Percentiles rank a stretch among this genome's conserved stretches.
Conservation (phyloP, 2,329 filamentous ascomycete genomes). For the Dryadomyces quercivorus region DNA sequence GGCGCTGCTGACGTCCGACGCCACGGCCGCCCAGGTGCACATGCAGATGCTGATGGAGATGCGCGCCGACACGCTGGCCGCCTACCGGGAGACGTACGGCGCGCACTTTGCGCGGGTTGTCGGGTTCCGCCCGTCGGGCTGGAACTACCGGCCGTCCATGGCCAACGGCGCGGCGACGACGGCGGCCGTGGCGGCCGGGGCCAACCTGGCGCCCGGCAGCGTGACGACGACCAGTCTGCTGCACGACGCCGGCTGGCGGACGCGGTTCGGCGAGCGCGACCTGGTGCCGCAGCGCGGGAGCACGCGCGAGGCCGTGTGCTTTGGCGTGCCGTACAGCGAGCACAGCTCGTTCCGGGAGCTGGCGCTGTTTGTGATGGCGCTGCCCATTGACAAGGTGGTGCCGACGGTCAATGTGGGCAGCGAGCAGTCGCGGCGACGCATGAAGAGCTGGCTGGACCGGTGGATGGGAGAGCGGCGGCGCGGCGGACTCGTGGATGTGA, state of each 20-base stretch:
- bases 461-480: slow-evolving; percentile 47
- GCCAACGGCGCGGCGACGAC: slow-evolving; percentile 26
- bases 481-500: slow-evolving; percentile 37
- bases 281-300: slow-evolving; percentile 74
- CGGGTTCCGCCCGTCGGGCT: slow-evolving; percentile 84
- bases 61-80: slow-evolving; percentile 76
- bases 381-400: slow-evolving; percentile 80
- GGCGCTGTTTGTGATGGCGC: slow-evolving; percentile 79
- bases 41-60: slow-evolving; percentile 97
- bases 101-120: slow-evolving; percentile 77
- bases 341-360: slow-evolving; percentile 92
- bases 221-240: slow-evolving; percentile 39
- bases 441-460: slow-evolving; percentile 53
- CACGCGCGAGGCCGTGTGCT: slow-evolving; percentile 71
- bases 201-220: slow-evolving; percentile 34
- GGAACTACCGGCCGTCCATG: slow-evolving; percentile 73
- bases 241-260: slow-evolving; percentile 58
- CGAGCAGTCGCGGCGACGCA: slow-evolving; percentile 41
- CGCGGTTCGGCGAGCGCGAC: slow-evolving; percentile 57
- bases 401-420: slow-evolving; percentile 79
- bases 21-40: slow-evolving; percentile 81
- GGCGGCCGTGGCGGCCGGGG: slow-evolving; percentile 24
- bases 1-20: slow-evolving; percentile 65
- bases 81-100: slow-evolving; percentile 72
- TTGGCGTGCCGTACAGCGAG: slow-evolving; percentile 90